These are phyloP conservation scores for Vanilla planifolia DNA, from an alignment of 106 monocot species.

Conservation along the genomic window DNA sequence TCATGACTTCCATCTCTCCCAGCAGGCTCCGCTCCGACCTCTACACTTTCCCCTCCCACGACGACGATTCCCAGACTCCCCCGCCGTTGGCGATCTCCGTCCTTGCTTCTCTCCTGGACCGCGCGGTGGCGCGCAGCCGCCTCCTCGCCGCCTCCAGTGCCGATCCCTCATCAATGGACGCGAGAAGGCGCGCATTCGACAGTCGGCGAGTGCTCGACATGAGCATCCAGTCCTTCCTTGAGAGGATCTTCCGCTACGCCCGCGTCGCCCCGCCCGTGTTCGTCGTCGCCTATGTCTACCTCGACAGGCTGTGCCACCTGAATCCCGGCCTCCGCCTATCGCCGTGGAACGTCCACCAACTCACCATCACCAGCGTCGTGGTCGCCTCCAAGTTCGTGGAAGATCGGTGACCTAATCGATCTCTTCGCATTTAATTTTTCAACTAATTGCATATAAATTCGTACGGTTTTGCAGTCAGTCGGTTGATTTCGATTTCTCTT, in stretches of 20 bases:
- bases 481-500: neutral
- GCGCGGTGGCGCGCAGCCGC: conserved; percentile 40
- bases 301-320: conserved; percentile 50
- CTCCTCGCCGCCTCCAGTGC: neutral
- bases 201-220: conserved; percentile 50
- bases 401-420: conserved; percentile 42
- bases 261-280: conserved; percentile 49
- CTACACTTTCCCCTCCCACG: conserved; percentile 17
- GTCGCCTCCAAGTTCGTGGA: conserved; percentile 77
- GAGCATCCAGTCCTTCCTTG: conserved; percentile 55
- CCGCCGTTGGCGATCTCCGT: conserved; percentile 46
- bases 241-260: conserved; percentile 59
- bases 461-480: neutral
- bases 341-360: conserved; percentile 35
- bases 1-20: conserved; percentile 29
- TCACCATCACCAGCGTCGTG: conserved; percentile 48
- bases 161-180: neutral
- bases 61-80: conserved; percentile 9
- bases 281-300: conserved; percentile 77
- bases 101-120: conserved; percentile 59
- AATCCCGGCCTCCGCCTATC: conserved; percentile 23
- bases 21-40: conserved; percentile 38
- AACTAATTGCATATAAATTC: no score
- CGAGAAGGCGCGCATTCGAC: conserved; percentile 20
- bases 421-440: neutral